Evolutionary conservation across 1,139 yeast genomes (phyloP), one percentile per base, ranked within the genome.

Genomic region (Blastobotrys ciferrii): DNA sequence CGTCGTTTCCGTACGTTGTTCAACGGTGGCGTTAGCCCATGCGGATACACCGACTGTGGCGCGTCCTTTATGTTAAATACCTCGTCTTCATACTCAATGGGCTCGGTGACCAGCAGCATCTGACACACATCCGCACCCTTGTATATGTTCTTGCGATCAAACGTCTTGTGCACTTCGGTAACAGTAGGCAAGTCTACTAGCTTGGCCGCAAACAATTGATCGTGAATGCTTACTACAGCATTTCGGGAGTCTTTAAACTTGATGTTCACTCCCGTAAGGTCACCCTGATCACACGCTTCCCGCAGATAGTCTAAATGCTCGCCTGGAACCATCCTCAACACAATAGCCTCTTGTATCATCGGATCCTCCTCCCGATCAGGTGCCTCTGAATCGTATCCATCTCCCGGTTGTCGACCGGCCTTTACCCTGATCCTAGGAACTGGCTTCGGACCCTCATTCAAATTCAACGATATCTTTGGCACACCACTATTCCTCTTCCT

Each of bases 321-420:
- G 56, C 88, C 96, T 17, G 92, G 86, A 9, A 87, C 63, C 71
- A 92, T 84, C 45, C 98, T 74, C 43, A 92, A 66, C 1, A 89
- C 73, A 2, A 92, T 76, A 0, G 95, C 96, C 56, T 87, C 95
- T 62, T 92, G 98, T 20, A 89, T 72, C 56, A 88, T 71, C 0
- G 98, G 98, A 62, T 92, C 98, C 52, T 89, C 97, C 64, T 92
- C 98, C 40, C 88, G 72, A 59, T 92, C 98, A 1, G 97, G 96
- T 9, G 96, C 98, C 61, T 92, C 98, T 1, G 96, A 86, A 63
- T 92, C 98, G 66, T 92, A 92, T 0, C 98, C 98, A 58, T 91
- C 96, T 1, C 96, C 96, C 0, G 96, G 95, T 7, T 85, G 76
- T 56, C 95, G 71, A 0, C 87, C 84, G 0, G 95, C 95, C 61